Evolutionary conservation across 345 rosid genomes (phyloP).

Genomic region (Eucalyptus curtisii): DNA sequence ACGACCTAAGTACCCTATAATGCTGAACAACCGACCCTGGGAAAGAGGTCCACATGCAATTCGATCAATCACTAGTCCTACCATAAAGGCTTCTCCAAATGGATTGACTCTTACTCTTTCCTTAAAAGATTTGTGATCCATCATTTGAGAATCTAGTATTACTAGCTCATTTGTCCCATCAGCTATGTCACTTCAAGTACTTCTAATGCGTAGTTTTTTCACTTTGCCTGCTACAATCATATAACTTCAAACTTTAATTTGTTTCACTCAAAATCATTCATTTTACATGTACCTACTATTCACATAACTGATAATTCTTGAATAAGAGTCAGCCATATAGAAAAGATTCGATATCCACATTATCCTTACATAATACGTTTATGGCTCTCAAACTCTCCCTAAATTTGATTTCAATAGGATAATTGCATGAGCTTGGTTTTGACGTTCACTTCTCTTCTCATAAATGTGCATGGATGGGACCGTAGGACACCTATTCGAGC

Average conservation of each 20-base stretch:
- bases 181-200: neutral
- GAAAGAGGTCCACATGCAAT: neutral
- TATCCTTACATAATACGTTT: neutral
- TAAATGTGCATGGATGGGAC: neutral
- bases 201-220: neutral
- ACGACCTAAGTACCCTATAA: neutral
- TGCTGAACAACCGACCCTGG: neutral
- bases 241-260: neutral
- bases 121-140: neutral
- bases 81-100: neutral
- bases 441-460: neutral
- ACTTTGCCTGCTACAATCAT: neutral
- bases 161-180: neutral
- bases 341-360: neutral
- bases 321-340: neutral
- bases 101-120: neutral
- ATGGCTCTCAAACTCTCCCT: neutral
- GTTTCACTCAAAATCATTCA: neutral
- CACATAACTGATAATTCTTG: accelerated
- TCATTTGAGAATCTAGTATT: too few species aligned
- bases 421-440: neutral
- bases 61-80: neutral
- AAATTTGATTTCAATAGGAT: neutral
- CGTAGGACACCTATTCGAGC: neutral
- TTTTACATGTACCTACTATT: neutral